phyloP scores from a whole-genome alignment of 75 land plant species.

The Picea sitchensis region DNA sequence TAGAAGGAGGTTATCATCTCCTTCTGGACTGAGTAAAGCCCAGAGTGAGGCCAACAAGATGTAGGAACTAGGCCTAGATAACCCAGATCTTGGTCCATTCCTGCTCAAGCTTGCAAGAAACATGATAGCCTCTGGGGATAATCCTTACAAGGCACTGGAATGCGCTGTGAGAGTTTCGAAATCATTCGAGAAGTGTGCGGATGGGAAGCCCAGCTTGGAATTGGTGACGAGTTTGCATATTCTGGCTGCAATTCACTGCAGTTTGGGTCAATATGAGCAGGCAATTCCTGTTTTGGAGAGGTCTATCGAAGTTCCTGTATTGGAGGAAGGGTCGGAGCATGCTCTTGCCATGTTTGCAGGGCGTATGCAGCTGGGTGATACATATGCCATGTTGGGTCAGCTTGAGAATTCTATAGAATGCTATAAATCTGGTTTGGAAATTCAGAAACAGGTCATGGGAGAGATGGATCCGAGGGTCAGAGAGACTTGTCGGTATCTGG shows the following conservation, averaged over 20 bases:
- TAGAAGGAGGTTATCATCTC: slow-evolving; percentile 15
- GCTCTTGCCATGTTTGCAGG: slow-evolving; percentile 32
- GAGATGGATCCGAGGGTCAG: slow-evolving; percentile 69
- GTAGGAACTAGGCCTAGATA: slow-evolving; percentile 27
- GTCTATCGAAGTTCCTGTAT: slow-evolving; percentile 11
- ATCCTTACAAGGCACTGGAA: slow-evolving; percentile 63
- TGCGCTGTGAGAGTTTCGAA: slow-evolving; percentile 58
- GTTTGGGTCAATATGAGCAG: slow-evolving; percentile 34
- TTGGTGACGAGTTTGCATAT: slow-evolving; percentile 29
- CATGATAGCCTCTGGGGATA: slow-evolving; percentile 56
- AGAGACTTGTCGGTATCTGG: slow-evolving; percentile 70
- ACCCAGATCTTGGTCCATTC: slow-evolving; percentile 65
- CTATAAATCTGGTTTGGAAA: slow-evolving; percentile 19
- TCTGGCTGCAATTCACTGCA: slow-evolving; percentile 26
- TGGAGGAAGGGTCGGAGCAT: slow-evolving; percentile 29
- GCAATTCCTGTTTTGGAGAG: slow-evolving; percentile 21
- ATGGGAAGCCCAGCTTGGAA: slow-evolving; percentile 21
- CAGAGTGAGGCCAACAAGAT: slow-evolving; percentile 20
- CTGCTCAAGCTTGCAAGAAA: slow-evolving; percentile 80
- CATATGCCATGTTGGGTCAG: slow-evolving; percentile 26
- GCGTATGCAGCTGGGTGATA: slow-evolving; percentile 40
- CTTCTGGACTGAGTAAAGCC: slow-evolving; percentile 13
- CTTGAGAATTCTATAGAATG: slow-evolving; percentile 11
- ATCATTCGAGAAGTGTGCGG: slow-evolving; percentile 45
- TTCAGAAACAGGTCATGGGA: slow-evolving; percentile 69